A percentile compares a stretch with the other conserved stretches of the same genome.
phyloP scores from a whole-genome alignment of 495 filamentous ascomycete species.

The Penicillium diatomitis region DNA sequence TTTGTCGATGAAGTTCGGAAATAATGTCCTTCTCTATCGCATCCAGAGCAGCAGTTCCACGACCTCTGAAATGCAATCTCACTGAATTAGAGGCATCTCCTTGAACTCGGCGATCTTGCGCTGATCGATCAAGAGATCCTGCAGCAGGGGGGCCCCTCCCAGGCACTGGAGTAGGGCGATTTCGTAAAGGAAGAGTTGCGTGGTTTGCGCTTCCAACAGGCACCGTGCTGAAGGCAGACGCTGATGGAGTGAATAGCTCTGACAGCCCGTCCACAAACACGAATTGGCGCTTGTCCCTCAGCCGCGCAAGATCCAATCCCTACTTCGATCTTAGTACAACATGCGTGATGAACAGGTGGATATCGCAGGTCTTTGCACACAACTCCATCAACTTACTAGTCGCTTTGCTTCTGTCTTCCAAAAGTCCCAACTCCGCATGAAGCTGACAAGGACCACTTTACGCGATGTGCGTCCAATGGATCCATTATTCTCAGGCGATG shows the following conservation, averaged over 20 bases:
- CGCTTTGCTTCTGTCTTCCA: conserved; percentile 59
- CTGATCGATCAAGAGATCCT: background rate
- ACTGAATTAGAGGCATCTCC: conserved; percentile 16
- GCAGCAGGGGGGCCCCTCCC: conserved; percentile 16
- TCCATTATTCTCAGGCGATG: background rate
- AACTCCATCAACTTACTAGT: conserved; percentile 36
- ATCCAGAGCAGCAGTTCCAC: conserved; percentile 25
- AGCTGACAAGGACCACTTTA: conserved; percentile 72
- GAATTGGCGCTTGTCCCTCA: conserved; percentile 48
- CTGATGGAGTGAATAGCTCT: conserved; percentile 38
- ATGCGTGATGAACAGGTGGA: too few relatives aligned
- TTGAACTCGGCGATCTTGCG: conserved; percentile 1
- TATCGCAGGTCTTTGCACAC: too few relatives aligned
- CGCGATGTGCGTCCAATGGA: conserved; percentile 19
- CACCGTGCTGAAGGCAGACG: conserved; percentile 5
- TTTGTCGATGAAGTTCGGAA: conserved; percentile 24
- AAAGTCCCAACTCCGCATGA: conserved; percentile 63
- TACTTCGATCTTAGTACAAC: conserved; percentile 5
- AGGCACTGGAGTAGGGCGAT: conserved; percentile 19
- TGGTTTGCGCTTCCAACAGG: conserved; percentile 11
- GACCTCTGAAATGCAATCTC: conserved; percentile 28
- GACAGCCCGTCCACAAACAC: conserved; percentile 66
- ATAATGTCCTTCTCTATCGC: conserved; percentile 31
- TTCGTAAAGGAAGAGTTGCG: conserved; percentile 26
- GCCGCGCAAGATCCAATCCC: conserved; percentile 63